Base-by-base conservation (phyloP, 2,329 filamentous ascomycete genomes). In the Aspergillus intermedius region DNA sequence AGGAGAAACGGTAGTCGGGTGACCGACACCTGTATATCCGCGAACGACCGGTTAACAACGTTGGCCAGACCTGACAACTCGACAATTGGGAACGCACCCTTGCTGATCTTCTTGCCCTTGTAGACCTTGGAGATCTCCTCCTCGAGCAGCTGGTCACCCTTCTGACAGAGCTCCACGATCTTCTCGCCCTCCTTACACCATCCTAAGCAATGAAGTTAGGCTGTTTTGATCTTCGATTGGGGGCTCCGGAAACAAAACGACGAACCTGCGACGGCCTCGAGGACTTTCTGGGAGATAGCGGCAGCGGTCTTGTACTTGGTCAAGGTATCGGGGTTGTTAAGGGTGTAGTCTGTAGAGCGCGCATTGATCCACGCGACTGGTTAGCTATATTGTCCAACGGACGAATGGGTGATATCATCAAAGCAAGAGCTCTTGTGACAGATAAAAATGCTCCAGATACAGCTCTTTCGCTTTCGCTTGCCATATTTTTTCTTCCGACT, bases 301-400 rank as follows among this genome's bases (percentile, higher is more conserved):
- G 88, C 91, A 49, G 93, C 93, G 58, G 87, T 91, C 84, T 95
- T 97, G 82, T 97, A 97, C 81, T 97, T 98, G 75, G 93, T 97
- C 63, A 98, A 81, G 64, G 90, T 96, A 71, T 94, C 88, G 54
- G 88, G 88, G 78, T 94, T 93, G 73, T 84, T 88, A 72, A 96
- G 83, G 60, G 87, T 81, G 77, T 94, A 91, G 71, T 95, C 88
- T 95, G 57, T 37, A 46, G 52, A 25, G 43, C 25, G 25, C 25
- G 25, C 25, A 30, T 15, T 5, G 19, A 19, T 40, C 37, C 15
- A 40, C 19, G 15, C 37, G 17, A 15, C 13, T 35, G 34, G 37
- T 40, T 40, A 40, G 37, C 37, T 51, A 42, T 39, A 30, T 49
- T 46, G 37, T 42, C 56, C 52, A 60, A 54, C 40, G 19, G 15